Percentiles rank a stretch among this genome's conserved stretches.
Evolutionary conservation across 78 protist species (phyloP).

Genomic region (Dictyostelium firmibasis): DNA sequence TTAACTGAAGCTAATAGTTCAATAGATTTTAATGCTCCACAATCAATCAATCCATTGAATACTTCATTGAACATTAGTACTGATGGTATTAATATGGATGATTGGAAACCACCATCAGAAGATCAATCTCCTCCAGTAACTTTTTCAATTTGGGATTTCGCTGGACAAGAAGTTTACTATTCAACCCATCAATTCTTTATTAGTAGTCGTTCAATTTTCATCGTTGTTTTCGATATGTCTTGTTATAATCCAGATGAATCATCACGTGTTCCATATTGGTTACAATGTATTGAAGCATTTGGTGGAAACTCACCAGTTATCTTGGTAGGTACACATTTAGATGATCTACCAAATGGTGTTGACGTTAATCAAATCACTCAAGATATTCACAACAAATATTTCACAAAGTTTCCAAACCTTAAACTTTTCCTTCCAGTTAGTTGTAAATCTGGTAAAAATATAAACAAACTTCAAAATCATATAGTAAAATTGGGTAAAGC

Average conservation of each 20-base stretch:
- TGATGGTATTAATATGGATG: constrained; percentile 82
- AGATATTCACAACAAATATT: constrained; percentile 30
- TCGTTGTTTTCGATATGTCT: constrained; percentile 80
- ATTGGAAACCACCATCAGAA: constrained; percentile 56
- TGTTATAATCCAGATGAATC: constrained; percentile 17
- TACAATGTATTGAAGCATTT: constrained; percentile 66
- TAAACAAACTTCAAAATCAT: constrained; percentile 49
- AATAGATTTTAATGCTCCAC: neutral
- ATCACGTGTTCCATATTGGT: constrained; percentile 79
- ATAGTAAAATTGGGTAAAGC: constrained; percentile 36
- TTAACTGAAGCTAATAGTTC: neutral
- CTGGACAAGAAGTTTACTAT: constrained; percentile 77
- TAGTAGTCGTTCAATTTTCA: constrained; percentile 48
- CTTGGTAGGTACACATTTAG: constrained; percentile 81
- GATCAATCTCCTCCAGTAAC: constrained; percentile 47
- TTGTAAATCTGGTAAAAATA: constrained; percentile 62
- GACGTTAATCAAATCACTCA: constrained; percentile 13
- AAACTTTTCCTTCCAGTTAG: constrained; percentile 47
- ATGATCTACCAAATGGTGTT: constrained; percentile 42
- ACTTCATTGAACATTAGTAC: constrained; percentile 48
- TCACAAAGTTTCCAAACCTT: constrained; percentile 42
- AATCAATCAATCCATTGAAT: constrained; percentile 47
- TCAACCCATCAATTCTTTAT: constrained; percentile 75
- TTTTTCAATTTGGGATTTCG: constrained; percentile 76
- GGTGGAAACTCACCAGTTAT: constrained; percentile 69